Evolutionary conservation across 2,329 filamentous ascomycete species (phyloP).

Genomic region (Paraconiothyrium sp.): DNA sequence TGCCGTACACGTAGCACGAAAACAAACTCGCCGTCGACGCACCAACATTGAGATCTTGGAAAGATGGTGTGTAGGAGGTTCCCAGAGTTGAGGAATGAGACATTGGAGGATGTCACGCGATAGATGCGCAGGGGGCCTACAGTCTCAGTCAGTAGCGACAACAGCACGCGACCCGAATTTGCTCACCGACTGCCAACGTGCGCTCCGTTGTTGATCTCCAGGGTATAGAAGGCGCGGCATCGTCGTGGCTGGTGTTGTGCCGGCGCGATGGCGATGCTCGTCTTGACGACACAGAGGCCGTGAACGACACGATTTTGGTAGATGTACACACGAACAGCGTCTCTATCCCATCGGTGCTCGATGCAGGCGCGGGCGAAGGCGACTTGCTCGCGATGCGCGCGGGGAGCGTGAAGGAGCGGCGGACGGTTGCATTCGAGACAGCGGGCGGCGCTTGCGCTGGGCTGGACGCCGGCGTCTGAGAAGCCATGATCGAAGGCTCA

Average conservation of each 20-base stretch:
- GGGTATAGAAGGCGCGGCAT: constrained; percentile 71
- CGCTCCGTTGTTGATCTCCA: constrained; percentile 81
- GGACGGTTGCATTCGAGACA: constrained; percentile 32
- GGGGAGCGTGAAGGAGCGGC: constrained; percentile 61
- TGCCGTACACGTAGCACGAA: constrained; percentile 88
- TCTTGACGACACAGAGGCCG: constrained; percentile 44
- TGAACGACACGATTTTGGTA: constrained; percentile 76
- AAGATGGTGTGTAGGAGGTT: constrained; percentile 85
- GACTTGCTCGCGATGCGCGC: constrained; percentile 46
- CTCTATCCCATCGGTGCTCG: constrained; percentile 63
- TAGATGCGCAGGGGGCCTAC: constrained; percentile 82
- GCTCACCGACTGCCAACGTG: constrained; percentile 79
- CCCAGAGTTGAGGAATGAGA: constrained; percentile 88
- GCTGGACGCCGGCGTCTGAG: constrained; percentile 38
- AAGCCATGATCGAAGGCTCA: constrained; percentile 44
- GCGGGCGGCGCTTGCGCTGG: constrained; percentile 38
- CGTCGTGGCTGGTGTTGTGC: constrained; percentile 24
- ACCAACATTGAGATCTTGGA: constrained; percentile 93
- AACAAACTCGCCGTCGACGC: constrained; percentile 82
- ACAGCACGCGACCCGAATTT: neutral
- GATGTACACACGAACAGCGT: constrained; percentile 78
- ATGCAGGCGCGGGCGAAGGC: constrained; percentile 46
- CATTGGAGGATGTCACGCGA: constrained; percentile 78
- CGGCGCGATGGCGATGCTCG: constrained; percentile 47
- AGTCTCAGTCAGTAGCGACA: constrained; percentile 12